A percentile compares a stretch with the other conserved stretches of the same genome.
Conservation (phyloP, 1,284 basidiomycete species). For the Volvariella surrecta region DNA sequence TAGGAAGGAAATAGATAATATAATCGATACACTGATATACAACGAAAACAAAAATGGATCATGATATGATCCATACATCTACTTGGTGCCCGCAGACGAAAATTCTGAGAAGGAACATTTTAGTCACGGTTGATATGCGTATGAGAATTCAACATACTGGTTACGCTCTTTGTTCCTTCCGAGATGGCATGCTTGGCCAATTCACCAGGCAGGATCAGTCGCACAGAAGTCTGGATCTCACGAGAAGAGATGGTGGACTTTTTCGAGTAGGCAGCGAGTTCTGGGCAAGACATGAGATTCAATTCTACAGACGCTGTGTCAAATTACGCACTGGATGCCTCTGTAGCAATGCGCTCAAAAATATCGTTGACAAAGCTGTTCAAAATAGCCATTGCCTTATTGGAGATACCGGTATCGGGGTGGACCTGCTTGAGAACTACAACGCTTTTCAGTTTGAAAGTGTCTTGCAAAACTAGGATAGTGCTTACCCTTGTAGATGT, state of each 20-base stretch:
- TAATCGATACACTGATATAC: constrained; percentile 14
- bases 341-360: constrained; percentile 88
- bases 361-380: constrained; percentile 93
- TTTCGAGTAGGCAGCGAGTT: constrained; percentile 89
- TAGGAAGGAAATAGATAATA: too few species aligned
- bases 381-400: constrained; percentile 94
- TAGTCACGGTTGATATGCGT: constrained; percentile 4
- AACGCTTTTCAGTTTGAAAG: constrained; percentile 7
- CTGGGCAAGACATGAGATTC: constrained; percentile 22
- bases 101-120: constrained; percentile 30
- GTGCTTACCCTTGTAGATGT: constrained; percentile 83
- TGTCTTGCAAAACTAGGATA: constrained; percentile 5
- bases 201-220: constrained; percentile 86
- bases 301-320: constrained; percentile 1
- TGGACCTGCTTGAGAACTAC: constrained; percentile 86
- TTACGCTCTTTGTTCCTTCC: constrained; percentile 61
- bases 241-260: constrained; percentile 92
- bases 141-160: constrained; percentile 24
- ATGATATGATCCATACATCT: constrained; percentile 12
- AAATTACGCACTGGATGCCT: constrained; percentile 66
- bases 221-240: constrained; percentile 88
- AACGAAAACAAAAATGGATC: constrained; percentile 12
- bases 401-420: constrained; percentile 95
- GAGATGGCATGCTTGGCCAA: constrained; percentile 77
- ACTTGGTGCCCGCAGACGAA: constrained; percentile 58